A percentile compares a stretch with the other conserved stretches of the same genome.
These are phyloP conservation scores for Hirschfeldia incana DNA, from an alignment of 345 rosid genomes.

Conservation along the genomic window DNA sequence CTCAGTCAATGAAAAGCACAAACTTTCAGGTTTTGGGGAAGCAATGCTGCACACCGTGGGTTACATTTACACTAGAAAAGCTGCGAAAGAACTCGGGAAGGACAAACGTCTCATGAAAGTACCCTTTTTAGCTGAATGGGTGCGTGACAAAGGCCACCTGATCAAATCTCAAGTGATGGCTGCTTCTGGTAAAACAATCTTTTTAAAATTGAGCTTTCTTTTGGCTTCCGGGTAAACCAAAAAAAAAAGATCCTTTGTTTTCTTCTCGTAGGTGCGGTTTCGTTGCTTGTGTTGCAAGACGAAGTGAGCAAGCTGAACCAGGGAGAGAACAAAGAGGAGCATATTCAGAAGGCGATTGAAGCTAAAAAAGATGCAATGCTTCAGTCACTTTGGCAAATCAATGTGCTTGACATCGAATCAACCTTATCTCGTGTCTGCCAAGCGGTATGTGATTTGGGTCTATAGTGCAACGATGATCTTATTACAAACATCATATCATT, in stretches of 20 bases:
- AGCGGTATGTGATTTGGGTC: constrained; percentile 45
- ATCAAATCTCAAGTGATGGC: constrained; percentile 96
- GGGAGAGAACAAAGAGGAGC: constrained; percentile 70
- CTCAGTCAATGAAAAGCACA: background rate
- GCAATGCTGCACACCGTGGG: constrained; percentile 96
- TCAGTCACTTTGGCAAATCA: constrained; percentile 94
- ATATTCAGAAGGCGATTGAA: constrained; percentile 64
- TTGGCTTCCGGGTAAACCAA: background rate
- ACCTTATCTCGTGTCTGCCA: constrained; percentile 82
- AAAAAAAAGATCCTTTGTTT: background rate
- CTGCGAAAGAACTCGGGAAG: constrained; percentile 85
- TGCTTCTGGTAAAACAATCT: constrained; percentile 69
- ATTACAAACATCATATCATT: background rate
- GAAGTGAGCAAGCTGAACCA: constrained; percentile 69
- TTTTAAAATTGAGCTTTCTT: background rate
- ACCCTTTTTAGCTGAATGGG: constrained; percentile 98
- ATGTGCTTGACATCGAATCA: constrained; percentile 86
- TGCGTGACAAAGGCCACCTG: constrained; percentile 89
- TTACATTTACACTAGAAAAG: constrained; percentile 89
- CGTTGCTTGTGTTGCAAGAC: constrained; percentile 75
- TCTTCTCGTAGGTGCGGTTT: constrained; percentile 68
- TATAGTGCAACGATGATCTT: background rate
- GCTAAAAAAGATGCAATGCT: constrained; percentile 79
- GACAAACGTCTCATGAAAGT: constrained; percentile 85
- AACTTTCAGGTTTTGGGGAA: constrained; percentile 82